Evolutionary conservation across 1,139 yeast genomes (phyloP).

Genomic region (Hansenula sp.): DNA sequence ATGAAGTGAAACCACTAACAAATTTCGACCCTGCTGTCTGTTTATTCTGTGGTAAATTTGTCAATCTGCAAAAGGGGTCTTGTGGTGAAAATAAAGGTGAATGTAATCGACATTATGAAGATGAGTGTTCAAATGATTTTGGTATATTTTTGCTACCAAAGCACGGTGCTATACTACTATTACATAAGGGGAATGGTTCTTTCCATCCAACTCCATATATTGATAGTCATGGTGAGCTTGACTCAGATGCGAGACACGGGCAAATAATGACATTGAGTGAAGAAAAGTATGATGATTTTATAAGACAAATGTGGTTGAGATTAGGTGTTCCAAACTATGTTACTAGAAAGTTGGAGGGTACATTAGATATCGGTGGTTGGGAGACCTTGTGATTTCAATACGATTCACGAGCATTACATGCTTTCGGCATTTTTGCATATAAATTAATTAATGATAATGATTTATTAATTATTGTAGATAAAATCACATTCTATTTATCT

Average conservation of each 20-base stretch:
- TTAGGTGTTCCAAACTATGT: constrained; percentile 77
- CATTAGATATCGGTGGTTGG: constrained; percentile 93
- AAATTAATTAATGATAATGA: background rate
- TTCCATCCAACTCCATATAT: constrained; percentile 82
- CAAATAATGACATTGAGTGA: constrained; percentile 68
- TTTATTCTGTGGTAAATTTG: constrained; percentile 70
- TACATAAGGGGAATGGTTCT: constrained; percentile 74
- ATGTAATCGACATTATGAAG: constrained; percentile 59
- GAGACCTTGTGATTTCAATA: constrained; percentile 60
- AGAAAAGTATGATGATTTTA: constrained; percentile 63
- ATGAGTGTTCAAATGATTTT: constrained; percentile 64
- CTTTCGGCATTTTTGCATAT: background rate
- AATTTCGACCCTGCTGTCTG: constrained; percentile 81
- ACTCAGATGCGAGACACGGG: constrained; percentile 68
- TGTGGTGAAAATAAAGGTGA: constrained; percentile 54
- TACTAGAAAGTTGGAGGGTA: constrained; percentile 75
- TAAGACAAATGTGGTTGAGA: constrained; percentile 68
- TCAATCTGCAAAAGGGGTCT: constrained; percentile 61
- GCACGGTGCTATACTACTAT: constrained; percentile 62
- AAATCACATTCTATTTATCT: constrained; percentile 5
- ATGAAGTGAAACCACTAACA: constrained; percentile 28
- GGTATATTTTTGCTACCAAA: constrained; percentile 82
- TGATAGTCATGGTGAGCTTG: constrained; percentile 84
- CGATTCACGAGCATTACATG: background rate
- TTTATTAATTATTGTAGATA: constrained; percentile 1